Evolutionary conservation across 257 asterid genomes (phyloP).

Genomic region (Solanum pimpinellifolium): DNA sequence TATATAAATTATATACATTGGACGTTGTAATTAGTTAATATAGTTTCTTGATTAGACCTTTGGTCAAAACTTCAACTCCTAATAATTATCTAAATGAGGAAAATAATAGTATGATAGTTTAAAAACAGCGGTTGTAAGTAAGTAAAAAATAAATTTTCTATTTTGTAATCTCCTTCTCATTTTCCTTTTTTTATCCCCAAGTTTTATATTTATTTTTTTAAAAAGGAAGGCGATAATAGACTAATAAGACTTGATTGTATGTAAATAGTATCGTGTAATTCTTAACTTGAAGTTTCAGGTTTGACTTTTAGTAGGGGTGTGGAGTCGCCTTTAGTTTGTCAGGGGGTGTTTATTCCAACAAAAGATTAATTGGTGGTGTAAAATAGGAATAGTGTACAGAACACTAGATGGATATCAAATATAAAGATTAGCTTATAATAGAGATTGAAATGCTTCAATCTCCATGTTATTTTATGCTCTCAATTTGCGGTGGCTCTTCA

Average conservation of each 20-base stretch:
- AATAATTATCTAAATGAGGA: not conserved
- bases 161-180: accelerated
- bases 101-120: not conserved
- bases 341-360: not conserved
- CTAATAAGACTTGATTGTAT: too few relatives aligned
- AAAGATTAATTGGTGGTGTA: not conserved
- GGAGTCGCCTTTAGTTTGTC: not conserved
- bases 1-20: not conserved
- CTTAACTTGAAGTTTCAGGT: not conserved
- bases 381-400: not conserved
- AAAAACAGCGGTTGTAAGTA: too few relatives aligned
- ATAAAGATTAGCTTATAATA: not conserved
- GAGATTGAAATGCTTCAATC: not conserved
- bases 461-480: not conserved
- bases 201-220: too few relatives aligned
- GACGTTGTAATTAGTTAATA: not conserved
- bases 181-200: accelerated
- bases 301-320: not conserved
- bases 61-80: not conserved
- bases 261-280: too few relatives aligned
- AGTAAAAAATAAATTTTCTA: accelerated
- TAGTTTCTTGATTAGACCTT: not conserved
- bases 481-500: not conserved
- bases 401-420: not conserved
- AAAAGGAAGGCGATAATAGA: too few relatives aligned